Evolutionary conservation across 306 rosid genomes (phyloP).

Genomic region (Lupinus albus): DNA sequence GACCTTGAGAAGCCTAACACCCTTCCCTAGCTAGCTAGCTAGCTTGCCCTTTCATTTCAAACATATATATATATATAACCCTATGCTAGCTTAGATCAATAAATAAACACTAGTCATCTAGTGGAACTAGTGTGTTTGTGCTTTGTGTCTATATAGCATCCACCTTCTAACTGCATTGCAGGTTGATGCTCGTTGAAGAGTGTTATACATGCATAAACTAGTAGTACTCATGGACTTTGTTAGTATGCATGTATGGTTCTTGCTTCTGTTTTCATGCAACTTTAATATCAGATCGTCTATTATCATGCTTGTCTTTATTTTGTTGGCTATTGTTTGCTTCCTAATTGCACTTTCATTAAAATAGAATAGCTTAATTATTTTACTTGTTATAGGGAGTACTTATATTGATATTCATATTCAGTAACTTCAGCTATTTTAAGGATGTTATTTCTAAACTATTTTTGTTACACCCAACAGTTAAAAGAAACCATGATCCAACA

Average conservation of each 20-base stretch:
- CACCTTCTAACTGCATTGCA: neutral
- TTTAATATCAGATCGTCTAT: conserved; percentile 30
- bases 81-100: neutral
- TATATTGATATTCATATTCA: too few relatives aligned
- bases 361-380: too few relatives aligned
- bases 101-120: conserved; percentile 9
- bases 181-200: conserved; percentile 30
- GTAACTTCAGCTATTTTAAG: too few relatives aligned
- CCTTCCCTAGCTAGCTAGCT: conserved; percentile 28
- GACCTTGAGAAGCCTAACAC: conserved; percentile 87
- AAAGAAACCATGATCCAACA: conserved; percentile 20
- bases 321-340: neutral
- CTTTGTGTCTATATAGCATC: neutral
- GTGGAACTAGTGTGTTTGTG: too few relatives aligned
- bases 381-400: too few relatives aligned
- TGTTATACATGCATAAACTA: conserved; percentile 29
- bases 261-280: conserved; percentile 31
- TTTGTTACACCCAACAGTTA: neutral
- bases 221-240: conserved; percentile 35
- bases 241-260: conserved; percentile 35
- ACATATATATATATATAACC: too few relatives aligned
- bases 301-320: conserved; percentile 19
- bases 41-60: neutral
- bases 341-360: neutral
- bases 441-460: too few relatives aligned